Percentiles rank a stretch among this genome's conserved stretches.
Conservation (phyloP, 2,329 filamentous ascomycete genomes). For the Sphaceloma murrayae region DNA sequence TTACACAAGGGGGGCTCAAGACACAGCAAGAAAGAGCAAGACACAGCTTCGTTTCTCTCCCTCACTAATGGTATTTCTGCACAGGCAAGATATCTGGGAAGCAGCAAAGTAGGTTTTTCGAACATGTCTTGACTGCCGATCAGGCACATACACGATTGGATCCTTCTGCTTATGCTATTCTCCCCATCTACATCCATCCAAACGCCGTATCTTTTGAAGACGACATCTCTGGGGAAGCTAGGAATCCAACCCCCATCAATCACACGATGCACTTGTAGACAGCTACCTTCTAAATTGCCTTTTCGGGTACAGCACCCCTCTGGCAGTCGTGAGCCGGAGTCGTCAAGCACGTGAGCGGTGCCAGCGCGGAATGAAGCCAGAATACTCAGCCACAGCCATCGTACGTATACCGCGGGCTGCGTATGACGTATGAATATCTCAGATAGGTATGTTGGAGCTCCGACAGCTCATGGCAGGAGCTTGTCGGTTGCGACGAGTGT, state of each 20-base stretch:
- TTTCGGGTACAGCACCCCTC: too few relatives aligned
- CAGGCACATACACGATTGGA: background rate
- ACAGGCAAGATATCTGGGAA: background rate
- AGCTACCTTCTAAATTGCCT: background rate
- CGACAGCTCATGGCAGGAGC: background rate
- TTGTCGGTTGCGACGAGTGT: background rate
- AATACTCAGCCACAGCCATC: slow-evolving; percentile 4
- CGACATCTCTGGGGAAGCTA: too few relatives aligned
- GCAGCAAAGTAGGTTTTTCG: slow-evolving; percentile 12
- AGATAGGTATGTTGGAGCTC: too few relatives aligned
- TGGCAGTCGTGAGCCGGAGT: background rate
- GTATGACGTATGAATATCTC: background rate
- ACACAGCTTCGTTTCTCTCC: too few relatives aligned
- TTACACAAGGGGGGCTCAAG: too few relatives aligned
- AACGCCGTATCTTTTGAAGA: too few relatives aligned
- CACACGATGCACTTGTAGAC: too few relatives aligned
- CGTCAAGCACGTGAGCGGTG: background rate
- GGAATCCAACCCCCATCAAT: too few relatives aligned
- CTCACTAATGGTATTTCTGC: background rate
- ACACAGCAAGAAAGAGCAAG: too few relatives aligned
- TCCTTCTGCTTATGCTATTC: too few relatives aligned
- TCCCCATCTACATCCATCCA: too few relatives aligned
- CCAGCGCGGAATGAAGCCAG: background rate
- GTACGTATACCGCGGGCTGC: slow-evolving; percentile 7
- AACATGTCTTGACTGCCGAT: slow-evolving; percentile 11